phyloP scores from a whole-genome alignment of 306 rosid species.

The Phaseolus lunatus region DNA sequence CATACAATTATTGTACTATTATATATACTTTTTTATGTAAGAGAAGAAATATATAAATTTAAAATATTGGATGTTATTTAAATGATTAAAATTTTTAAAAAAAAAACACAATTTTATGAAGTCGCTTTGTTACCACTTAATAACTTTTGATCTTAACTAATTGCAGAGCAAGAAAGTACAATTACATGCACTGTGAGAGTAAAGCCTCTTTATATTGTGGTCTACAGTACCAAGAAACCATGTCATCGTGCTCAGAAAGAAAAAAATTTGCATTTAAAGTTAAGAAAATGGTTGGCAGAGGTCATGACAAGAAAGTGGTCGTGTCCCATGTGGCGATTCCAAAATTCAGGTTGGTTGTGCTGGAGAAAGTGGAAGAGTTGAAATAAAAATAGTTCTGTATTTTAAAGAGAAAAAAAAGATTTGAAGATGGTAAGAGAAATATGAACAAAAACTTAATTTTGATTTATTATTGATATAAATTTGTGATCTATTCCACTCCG shows the following conservation, averaged over 20 bases:
- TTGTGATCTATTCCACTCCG: background rate
- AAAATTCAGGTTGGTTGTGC: constrained; percentile 48
- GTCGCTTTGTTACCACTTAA: too few relatives aligned
- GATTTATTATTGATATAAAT: too few relatives aligned
- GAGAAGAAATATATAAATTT: too few relatives aligned
- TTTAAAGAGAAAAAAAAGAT: background rate
- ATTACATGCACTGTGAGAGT: too few relatives aligned
- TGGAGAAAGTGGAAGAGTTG: constrained; percentile 60
- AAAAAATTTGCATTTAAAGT: background rate
- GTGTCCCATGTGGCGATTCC: constrained; percentile 67
- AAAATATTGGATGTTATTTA: too few relatives aligned
- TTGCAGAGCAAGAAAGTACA: background rate
- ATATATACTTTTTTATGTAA: background rate
- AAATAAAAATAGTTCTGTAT: background rate
- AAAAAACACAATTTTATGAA: too few relatives aligned
- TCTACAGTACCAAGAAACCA: background rate
- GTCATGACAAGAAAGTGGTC: constrained; percentile 87
- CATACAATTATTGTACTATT: background rate
- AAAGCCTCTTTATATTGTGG: too few relatives aligned
- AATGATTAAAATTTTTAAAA: too few relatives aligned
- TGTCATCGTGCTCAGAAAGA: too few relatives aligned
- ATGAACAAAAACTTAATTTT: background rate
- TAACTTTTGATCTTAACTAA: background rate
- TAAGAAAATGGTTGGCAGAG: constrained; percentile 62
- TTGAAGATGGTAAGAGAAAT: background rate